Conservation (phyloP, 176 grass and related monocot species). For the Hsuehochloa calcarea region DNA sequence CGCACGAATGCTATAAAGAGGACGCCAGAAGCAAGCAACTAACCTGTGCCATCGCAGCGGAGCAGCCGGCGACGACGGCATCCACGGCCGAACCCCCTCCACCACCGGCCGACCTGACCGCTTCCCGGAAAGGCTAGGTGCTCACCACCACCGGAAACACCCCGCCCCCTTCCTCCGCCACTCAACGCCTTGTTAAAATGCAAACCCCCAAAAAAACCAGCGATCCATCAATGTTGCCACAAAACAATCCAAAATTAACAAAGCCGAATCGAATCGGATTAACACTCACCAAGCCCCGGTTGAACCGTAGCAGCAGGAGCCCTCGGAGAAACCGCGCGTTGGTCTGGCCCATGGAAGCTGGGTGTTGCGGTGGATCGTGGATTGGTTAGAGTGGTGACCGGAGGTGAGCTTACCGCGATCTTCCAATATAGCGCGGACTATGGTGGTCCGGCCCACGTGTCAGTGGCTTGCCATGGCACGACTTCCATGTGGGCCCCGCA, state of each 20-base stretch:
- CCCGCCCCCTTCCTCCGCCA: background rate
- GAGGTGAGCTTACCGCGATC: background rate
- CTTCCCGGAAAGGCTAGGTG: conserved; percentile 86
- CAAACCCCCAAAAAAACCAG: background rate
- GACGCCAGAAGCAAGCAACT: background rate
- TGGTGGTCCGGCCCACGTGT: background rate
- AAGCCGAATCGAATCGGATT: background rate
- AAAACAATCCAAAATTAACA: background rate
- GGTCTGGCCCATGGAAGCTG: conserved; percentile 15
- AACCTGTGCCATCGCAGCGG: conserved; percentile 88
- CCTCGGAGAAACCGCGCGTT: conserved; percentile 24
- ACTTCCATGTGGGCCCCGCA: background rate
- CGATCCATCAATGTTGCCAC: background rate
- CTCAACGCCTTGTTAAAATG: conserved; percentile 8
- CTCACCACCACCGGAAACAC: conserved; percentile 62
- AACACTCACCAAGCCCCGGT: conserved; percentile 26
- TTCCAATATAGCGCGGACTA: background rate
- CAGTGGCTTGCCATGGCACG: background rate
- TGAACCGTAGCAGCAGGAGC: conserved; percentile 33
- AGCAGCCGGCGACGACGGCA: conserved; percentile 73
- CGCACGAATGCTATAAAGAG: background rate
- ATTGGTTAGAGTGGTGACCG: background rate
- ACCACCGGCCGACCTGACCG: conserved; percentile 42
- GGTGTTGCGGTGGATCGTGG: background rate
- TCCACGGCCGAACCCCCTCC: conserved; percentile 56